A percentile compares a stretch with the other conserved stretches of the same genome.
Evolutionary conservation across 495 filamentous ascomycete species (phyloP).

Genomic region (Elasticomyces elasticus): DNA sequence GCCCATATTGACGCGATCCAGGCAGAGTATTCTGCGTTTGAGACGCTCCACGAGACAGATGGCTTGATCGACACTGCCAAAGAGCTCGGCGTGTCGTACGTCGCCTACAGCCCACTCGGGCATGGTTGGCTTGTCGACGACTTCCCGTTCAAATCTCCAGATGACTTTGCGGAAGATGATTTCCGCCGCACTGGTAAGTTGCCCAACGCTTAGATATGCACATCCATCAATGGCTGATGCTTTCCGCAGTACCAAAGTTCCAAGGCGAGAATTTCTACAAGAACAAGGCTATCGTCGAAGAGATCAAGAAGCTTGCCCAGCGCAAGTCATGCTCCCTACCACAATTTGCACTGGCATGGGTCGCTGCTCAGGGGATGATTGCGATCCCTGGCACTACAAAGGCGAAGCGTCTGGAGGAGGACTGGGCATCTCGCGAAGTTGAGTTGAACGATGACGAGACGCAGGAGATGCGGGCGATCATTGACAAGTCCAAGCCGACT

Average conservation of each 20-base stretch:
- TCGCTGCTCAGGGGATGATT: constrained; percentile 46
- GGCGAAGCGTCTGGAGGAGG: constrained; percentile 26
- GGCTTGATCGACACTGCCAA: constrained; percentile 44
- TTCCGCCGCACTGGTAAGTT: constrained; percentile 31
- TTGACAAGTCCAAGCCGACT: constrained; percentile 24
- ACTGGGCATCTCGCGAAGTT: constrained; percentile 22
- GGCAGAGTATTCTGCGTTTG: constrained; percentile 54
- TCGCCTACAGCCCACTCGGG: constrained; percentile 54
- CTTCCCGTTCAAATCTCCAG: constrained; percentile 33
- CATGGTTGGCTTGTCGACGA: constrained; percentile 47
- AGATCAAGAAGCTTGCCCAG: constrained; percentile 36
- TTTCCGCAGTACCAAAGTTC: constrained; percentile 33
- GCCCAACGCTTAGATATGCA: not conserved
- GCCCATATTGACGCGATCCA: constrained; percentile 51
- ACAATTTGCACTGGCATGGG: constrained; percentile 47
- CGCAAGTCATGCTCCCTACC: constrained; percentile 37
- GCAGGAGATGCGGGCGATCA: constrained; percentile 20
- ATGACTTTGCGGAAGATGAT: constrained; percentile 39
- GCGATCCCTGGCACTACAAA: constrained; percentile 38
- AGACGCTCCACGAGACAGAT: constrained; percentile 42
- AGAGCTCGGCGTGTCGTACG: constrained; percentile 51
- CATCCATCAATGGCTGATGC: not conserved
- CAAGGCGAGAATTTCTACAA: constrained; percentile 44
- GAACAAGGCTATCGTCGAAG: constrained; percentile 42
- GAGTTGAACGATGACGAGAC: constrained; percentile 25